These are phyloP conservation scores for Cicer yamashitae DNA, from an alignment of 306 rosid species.

Conservation along the genomic window DNA sequence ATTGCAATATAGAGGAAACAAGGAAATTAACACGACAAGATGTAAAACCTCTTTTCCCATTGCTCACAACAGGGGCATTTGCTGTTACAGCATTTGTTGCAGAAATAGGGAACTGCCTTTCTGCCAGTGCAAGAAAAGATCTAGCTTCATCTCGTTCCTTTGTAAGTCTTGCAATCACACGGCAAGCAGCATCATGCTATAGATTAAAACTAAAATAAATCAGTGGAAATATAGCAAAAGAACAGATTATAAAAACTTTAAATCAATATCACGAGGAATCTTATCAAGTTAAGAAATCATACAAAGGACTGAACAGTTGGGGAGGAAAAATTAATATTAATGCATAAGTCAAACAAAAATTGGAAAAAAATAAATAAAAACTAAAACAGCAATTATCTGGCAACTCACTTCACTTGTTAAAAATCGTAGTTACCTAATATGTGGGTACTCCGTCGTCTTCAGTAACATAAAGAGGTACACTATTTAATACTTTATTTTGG, in stretches of 20 bases:
- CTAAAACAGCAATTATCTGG: neutral
- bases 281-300: neutral
- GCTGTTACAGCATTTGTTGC: slow-evolving; percentile 53
- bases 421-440: neutral
- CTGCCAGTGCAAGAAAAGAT: slow-evolving; percentile 84
- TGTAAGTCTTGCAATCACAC: slow-evolving; percentile 90
- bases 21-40: slow-evolving; percentile 4
- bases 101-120: slow-evolving; percentile 68
- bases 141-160: slow-evolving; percentile 95
- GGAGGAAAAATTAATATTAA: neutral
- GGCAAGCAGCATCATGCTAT: slow-evolving; percentile 99
- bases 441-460: neutral
- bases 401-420: neutral
- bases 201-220: slow-evolving; percentile 42
- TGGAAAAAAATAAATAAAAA: neutral
- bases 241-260: neutral
- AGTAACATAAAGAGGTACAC: neutral
- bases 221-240: neutral
- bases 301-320: neutral
- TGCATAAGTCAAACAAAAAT: slow-evolving; percentile 14
- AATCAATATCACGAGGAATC: slow-evolving; percentile 19
- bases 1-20: neutral
- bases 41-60: slow-evolving; percentile 84
- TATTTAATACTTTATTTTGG: neutral
- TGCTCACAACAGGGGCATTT: slow-evolving; percentile 67